Evolutionary conservation across 1,139 yeast genomes (phyloP), one percentile per base, ranked within the genome.

Genomic region (Saccharomyces hybrid): DNA sequence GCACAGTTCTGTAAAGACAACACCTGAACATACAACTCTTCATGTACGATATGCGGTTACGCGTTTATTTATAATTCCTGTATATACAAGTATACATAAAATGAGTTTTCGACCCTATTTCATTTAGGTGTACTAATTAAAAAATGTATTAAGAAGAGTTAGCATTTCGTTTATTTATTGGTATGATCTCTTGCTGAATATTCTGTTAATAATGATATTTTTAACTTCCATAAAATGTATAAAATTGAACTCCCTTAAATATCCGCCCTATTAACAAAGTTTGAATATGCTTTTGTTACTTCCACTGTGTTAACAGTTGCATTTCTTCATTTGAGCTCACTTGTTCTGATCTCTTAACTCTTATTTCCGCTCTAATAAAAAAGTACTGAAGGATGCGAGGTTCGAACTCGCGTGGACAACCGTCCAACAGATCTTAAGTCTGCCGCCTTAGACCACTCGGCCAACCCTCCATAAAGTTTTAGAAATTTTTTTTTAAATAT

Each of bases 351-450:
- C 26, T 24, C 1, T 24, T 4, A 24, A 24, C 26, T 24, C 26
- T 1, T 24, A 1, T 5, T 24, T 1, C 26, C 6, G 2, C 21
- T 11, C 0, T 38, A 12, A 16, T 24, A 70, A 75, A 75, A 75
- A 69, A 71, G n/a, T 72, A 72, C 65, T 81, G 85, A 80, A 80
- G 84, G 85, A 78, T 79, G 85, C 84, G 85, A 80, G 85, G 84
- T 80, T 81, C 85, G 85, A 81, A 81, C 85, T 80, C 85, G 84
- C 85, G 85, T 85, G 85, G 85, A 79, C 82, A 62, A 51, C 53
- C 53, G 53, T 51, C 50, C 53, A 49, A 52, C 55, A 52, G 49
- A 49, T 49, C 51, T 51, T 51, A 51, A 51, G 53, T 51, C 53
- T 51, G 53, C 53, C 53, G 53, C 53, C 53, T 51, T 51, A 51